Percentiles rank a stretch among this genome's conserved stretches.
Evolutionary conservation across 352 stramenopile species (phyloP).

Genomic region (Phytophthora aleatoria): DNA sequence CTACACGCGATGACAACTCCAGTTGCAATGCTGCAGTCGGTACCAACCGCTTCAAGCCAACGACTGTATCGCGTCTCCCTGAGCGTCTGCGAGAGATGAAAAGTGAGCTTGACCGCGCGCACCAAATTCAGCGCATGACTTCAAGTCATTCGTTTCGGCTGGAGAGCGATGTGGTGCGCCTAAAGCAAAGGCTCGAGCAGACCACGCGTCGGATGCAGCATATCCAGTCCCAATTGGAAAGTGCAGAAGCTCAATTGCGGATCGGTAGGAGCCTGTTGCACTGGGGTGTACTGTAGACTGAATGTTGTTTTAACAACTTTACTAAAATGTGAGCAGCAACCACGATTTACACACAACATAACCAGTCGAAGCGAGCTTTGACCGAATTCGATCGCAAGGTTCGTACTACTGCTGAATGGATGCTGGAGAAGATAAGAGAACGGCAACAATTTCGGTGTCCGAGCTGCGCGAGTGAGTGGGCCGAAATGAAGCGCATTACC

Average conservation of each 20-base stretch:
- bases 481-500: slow-evolving; percentile 16
- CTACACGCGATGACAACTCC: not conserved
- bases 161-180: slow-evolving; percentile 30
- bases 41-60: not conserved
- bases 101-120: slow-evolving; percentile 21
- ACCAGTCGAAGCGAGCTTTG: slow-evolving; percentile 12
- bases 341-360: slow-evolving; percentile 22
- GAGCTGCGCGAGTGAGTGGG: slow-evolving; percentile 18
- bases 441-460: slow-evolving; percentile 14
- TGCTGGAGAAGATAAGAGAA: slow-evolving; percentile 24
- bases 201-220: slow-evolving; percentile 19
- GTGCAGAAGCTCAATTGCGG: slow-evolving; percentile 28
- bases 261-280: slow-evolving; percentile 41
- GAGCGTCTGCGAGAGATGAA: slow-evolving; percentile 31
- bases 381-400: slow-evolving; percentile 11
- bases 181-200: slow-evolving; percentile 36
- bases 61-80: slow-evolving; percentile 13
- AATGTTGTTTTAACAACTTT: slow-evolving; percentile 12
- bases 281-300: not conserved
- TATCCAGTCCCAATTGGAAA: slow-evolving; percentile 33
- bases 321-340: slow-evolving; percentile 16
- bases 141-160: slow-evolving; percentile 43
- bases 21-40: not conserved
- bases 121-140: slow-evolving; percentile 34
- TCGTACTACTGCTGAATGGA: slow-evolving; percentile 4